Percentiles rank a stretch among this genome's conserved stretches.
Evolutionary conservation across 1,284 basidiomycete genomes (phyloP).

Genomic region (Cutaneotrichosporon dermatis): DNA sequence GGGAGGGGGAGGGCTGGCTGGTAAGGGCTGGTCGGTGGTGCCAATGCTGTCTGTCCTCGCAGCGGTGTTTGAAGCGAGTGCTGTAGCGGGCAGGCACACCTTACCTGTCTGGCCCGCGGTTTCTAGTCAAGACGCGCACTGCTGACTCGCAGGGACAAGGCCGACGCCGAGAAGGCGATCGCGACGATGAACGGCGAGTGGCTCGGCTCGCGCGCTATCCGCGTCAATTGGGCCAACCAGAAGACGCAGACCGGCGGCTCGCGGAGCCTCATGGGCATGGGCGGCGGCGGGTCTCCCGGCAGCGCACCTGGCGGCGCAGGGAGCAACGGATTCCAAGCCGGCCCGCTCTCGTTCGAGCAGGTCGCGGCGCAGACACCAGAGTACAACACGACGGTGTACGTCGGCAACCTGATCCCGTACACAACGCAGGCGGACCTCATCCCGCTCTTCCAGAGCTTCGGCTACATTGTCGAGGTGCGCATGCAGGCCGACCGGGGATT

Average conservation of each 20-base stretch:
- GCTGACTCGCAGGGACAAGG: slow-evolving; percentile 77
- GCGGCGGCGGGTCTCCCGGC: slow-evolving; percentile 20
- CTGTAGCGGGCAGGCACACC: too few relatives aligned
- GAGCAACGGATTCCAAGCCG: slow-evolving; percentile 59
- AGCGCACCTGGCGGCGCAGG: slow-evolving; percentile 17
- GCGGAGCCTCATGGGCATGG: slow-evolving; percentile 49
- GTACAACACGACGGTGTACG: slow-evolving; percentile 93
- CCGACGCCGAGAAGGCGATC: slow-evolving; percentile 96
- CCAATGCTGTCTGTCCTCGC: too few relatives aligned
- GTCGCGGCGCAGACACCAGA: slow-evolving; percentile 84
- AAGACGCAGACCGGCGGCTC: slow-evolving; percentile 71
- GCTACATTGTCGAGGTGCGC: slow-evolving; percentile 94
- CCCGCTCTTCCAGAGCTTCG: slow-evolving; percentile 86
- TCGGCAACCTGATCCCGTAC: slow-evolving; percentile 95
- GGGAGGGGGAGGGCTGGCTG: too few relatives aligned
- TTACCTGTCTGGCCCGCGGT: too few relatives aligned
- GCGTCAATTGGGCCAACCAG: slow-evolving; percentile 98
- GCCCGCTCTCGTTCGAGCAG: slow-evolving; percentile 76
- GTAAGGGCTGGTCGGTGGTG: too few relatives aligned
- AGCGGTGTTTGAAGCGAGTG: too few relatives aligned
- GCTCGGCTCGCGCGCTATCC: slow-evolving; percentile 93
- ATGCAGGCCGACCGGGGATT: slow-evolving; percentile 98
- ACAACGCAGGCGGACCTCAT: slow-evolving; percentile 92
- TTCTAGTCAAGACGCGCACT: not conserved
- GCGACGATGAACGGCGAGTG: slow-evolving; percentile 99